A percentile compares a stretch with the other conserved stretches of the same genome.
These are phyloP conservation scores for Grosmannia penicillata DNA, from an alignment of 2,329 filamentous ascomycete genomes.

Conservation along the genomic window DNA sequence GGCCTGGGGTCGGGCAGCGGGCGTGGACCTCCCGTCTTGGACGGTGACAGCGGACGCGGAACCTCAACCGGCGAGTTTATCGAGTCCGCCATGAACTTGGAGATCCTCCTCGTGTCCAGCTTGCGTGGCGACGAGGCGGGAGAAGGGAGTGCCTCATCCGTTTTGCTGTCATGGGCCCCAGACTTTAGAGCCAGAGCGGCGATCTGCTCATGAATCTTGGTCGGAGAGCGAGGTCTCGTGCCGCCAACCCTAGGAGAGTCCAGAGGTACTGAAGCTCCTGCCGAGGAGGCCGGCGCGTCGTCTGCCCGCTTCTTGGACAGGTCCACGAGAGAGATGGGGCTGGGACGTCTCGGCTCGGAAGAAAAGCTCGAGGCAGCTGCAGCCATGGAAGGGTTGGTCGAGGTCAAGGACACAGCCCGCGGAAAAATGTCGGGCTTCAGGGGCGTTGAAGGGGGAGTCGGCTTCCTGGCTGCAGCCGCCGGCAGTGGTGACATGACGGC, in stretches of 20 bases:
- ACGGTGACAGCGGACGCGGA: conserved; percentile 18
- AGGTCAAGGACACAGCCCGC: conserved; percentile 12
- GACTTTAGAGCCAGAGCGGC: conserved; percentile 15
- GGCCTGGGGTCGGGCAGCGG: conserved; percentile 16
- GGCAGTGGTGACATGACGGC: neutral
- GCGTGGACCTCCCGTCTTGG: conserved; percentile 9
- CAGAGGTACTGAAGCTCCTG: conserved; percentile 13
- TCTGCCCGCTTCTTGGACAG: conserved; percentile 7
- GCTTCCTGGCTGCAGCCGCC: neutral
- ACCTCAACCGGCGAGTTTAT: conserved; percentile 14
- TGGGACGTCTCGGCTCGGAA: neutral
- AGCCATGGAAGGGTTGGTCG: conserved; percentile 14
- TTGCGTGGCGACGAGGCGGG: conserved; percentile 41
- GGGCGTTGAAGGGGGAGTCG: conserved; percentile 3
- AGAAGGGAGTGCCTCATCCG: conserved; percentile 16
- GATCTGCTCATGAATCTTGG: conserved; percentile 19
- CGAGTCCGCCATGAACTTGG: conserved; percentile 37
- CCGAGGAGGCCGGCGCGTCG: conserved; percentile 11
- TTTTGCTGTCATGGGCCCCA: conserved; percentile 16
- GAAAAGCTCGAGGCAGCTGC: neutral
- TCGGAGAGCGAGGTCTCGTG: conserved; percentile 13
- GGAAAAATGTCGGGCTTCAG: conserved; percentile 10
- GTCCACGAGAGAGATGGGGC: conserved; percentile 10
- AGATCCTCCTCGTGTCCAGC: conserved; percentile 43
- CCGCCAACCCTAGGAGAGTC: conserved; percentile 12